Percentiles rank a stretch among this genome's conserved stretches.
phyloP scores from a whole-genome alignment of 306 rosid species.

The Corylus heterophylla region DNA sequence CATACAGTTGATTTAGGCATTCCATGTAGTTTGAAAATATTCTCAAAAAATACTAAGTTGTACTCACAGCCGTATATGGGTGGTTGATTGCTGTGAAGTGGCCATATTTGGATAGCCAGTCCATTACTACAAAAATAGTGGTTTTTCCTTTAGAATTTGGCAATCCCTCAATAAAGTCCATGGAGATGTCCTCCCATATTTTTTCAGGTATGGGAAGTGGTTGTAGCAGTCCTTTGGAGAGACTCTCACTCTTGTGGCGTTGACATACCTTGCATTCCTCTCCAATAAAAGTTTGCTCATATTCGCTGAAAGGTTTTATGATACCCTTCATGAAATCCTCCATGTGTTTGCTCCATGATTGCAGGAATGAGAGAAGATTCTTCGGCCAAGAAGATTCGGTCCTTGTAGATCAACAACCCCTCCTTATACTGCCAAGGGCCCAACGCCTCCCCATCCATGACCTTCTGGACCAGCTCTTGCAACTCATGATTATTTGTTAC shows the following conservation, averaged over 20 bases:
- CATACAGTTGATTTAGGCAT: neutral
- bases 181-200: neutral
- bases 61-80: neutral
- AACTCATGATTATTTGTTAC: too few species aligned
- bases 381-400: too few species aligned
- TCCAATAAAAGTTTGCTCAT: neutral
- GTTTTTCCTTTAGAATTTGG: neutral
- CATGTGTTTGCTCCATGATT: too few species aligned
- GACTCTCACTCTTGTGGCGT: neutral
- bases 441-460: too few species aligned
- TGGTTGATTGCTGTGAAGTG: neutral
- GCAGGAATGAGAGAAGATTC: too few species aligned
- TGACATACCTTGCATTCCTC: neutral
- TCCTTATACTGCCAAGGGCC: too few species aligned
- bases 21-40: neutral
- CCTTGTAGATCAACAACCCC: too few species aligned
- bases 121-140: neutral
- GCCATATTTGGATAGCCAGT: neutral
- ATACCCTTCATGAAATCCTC: too few species aligned
- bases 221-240: neutral
- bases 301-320: too few species aligned
- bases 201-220: neutral
- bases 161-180: slow-evolving; percentile 6
- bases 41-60: neutral
- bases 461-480: too few species aligned